Percentiles rank a stretch among this genome's conserved stretches.
Conservation (phyloP, 2,329 filamentous ascomycete genomes). For the Xylaria multiplex region DNA sequence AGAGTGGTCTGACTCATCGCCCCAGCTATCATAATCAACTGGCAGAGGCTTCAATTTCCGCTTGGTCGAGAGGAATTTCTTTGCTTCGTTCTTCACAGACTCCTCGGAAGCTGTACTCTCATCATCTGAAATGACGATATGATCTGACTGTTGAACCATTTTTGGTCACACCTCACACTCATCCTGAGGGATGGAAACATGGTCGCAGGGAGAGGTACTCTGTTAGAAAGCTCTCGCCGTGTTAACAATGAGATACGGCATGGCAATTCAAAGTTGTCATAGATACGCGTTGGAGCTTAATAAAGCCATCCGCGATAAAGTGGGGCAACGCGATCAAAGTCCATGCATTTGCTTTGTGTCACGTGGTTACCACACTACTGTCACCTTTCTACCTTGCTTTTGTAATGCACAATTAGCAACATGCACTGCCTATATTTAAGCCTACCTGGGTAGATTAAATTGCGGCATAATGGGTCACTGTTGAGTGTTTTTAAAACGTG, state of each 20-base stretch:
- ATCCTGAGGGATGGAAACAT: conserved; percentile 34
- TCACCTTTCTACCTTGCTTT: no score
- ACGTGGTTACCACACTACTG: background rate
- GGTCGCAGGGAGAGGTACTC: conserved; percentile 7
- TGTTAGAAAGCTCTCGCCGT: background rate
- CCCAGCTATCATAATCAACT: conserved; percentile 42
- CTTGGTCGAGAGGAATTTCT: conserved; percentile 33
- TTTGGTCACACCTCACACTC: conserved; percentile 11
- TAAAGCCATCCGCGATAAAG: background rate
- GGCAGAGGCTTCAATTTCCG: conserved; percentile 38
- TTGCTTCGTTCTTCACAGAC: conserved; percentile 30
- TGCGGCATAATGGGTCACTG: no score
- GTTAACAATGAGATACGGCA: background rate
- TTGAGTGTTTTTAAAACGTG: background rate
- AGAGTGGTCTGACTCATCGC: conserved; percentile 43
- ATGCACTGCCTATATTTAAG: no score
- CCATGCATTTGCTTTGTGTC: background rate
- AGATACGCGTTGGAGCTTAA: background rate
- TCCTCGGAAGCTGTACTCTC: conserved; percentile 42
- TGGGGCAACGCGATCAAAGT: conserved; percentile 16
- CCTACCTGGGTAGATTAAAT: no score
- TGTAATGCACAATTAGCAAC: background rate
- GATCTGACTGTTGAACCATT: conserved; percentile 37
- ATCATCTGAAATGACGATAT: conserved; percentile 45
- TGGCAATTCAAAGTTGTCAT: conserved; percentile 3